Conservation (phyloP, 148 eudicot species). For the Camellia japonica region DNA sequence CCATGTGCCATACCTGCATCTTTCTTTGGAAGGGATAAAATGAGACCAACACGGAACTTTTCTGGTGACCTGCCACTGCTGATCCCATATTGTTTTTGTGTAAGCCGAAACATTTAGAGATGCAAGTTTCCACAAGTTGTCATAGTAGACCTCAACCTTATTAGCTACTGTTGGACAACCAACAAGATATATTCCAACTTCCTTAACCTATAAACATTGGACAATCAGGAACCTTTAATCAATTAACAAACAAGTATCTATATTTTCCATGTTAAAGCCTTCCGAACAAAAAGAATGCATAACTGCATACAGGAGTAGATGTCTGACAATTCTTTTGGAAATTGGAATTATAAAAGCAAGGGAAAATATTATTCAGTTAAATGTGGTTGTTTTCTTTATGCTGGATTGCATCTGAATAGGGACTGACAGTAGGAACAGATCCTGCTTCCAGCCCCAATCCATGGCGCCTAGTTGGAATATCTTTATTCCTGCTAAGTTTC, state of each 20-base stretch:
- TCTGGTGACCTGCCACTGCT: conserved; percentile 67
- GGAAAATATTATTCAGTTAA: too few relatives aligned
- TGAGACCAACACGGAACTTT: conserved; percentile 97
- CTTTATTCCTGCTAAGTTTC: neutral
- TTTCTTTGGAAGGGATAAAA: conserved; percentile 48
- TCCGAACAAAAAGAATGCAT: neutral
- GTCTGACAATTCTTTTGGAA: neutral
- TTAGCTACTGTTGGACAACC: conserved; percentile 64
- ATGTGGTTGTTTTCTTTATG: neutral
- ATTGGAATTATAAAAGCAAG: too few relatives aligned
- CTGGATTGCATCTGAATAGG: neutral
- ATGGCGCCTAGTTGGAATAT: neutral
- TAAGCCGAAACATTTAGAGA: conserved; percentile 58
- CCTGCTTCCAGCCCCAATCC: neutral
- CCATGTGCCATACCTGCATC: conserved; percentile 63
- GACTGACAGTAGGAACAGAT: neutral
- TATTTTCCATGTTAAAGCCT: neutral
- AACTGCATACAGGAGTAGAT: neutral
- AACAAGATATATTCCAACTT: conserved; percentile 72
- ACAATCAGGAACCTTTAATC: neutral
- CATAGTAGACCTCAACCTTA: conserved; percentile 56
- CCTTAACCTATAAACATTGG: conserved; percentile 65
- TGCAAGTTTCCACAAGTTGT: conserved; percentile 80
- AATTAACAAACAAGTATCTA: neutral
- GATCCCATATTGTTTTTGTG: conserved; percentile 65